Percentiles rank a stretch among this genome's conserved stretches.
Evolutionary conservation across 108 stramenopile species (phyloP).

Genomic region (Cylindrotheca closterium): DNA sequence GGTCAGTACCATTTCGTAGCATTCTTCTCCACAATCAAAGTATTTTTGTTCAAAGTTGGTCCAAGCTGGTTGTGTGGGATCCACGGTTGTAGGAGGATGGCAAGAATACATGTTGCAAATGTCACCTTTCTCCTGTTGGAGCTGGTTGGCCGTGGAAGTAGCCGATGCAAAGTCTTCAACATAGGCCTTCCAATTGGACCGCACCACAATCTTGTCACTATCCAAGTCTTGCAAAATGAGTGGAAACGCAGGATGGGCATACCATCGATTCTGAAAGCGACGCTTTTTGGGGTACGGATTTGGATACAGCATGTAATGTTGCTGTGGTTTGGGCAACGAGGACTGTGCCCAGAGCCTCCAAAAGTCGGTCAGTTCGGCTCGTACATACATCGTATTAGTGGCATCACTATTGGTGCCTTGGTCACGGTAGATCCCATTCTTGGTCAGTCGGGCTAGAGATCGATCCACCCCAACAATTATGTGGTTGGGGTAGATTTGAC

Average conservation of each 20-base stretch:
- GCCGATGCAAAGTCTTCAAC: constrained; percentile 69
- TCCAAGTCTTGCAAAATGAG: constrained; percentile 49
- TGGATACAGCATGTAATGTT: constrained; percentile 86
- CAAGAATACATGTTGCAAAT: not conserved
- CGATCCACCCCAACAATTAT: constrained; percentile 85
- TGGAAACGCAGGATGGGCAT: constrained; percentile 89
- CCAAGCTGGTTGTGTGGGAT: constrained; percentile 11
- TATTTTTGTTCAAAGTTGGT: constrained; percentile 56
- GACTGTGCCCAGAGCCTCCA: constrained; percentile 56
- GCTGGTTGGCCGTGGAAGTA: not conserved
- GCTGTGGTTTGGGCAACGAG: not conserved
- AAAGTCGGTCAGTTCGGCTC: constrained; percentile 88
- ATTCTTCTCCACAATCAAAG: constrained; percentile 28
- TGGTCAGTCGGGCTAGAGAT: constrained; percentile 67
- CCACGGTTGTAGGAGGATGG: not conserved
- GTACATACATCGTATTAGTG: constrained; percentile 65
- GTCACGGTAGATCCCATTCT: constrained; percentile 16
- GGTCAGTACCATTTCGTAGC: constrained; percentile 30
- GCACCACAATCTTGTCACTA: constrained; percentile 41
- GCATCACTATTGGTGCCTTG: constrained; percentile 5
- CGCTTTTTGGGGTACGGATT: constrained; percentile 90
- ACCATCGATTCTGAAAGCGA: constrained; percentile 73
- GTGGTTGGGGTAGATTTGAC: constrained; percentile 61
- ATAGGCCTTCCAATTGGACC: constrained; percentile 82
- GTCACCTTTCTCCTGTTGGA: not conserved